Evolutionary conservation across 1,139 yeast species (phyloP), one percentile per base, ranked within the genome.

Genomic region (Taphrina communis): DNA sequence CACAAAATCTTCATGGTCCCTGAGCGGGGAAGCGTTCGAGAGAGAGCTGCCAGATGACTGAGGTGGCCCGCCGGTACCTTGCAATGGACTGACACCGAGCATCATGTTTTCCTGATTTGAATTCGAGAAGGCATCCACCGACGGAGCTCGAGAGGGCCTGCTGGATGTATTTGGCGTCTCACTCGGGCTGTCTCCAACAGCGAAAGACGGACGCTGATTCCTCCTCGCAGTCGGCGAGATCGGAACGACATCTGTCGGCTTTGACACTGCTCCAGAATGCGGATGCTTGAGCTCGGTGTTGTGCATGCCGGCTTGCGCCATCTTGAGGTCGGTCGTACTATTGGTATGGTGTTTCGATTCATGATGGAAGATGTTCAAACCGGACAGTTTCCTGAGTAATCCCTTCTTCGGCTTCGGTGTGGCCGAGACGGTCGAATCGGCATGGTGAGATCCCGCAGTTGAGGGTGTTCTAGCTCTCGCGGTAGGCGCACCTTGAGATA

Each of bases 221-320:
- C 46, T 52, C 12, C 48, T 56, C 38, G 51, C 41, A 1, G 52
- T 31, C 11, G 51, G 62, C 21, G 62, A 39, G 19, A 31, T 58
- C 5, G 51, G 51, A 17, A 44, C 19, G 19, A 31, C 19, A 14
- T 58, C 42, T 19, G 41, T 31, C 31, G 52, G 62, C 6, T 44
- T 56, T 11, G 60, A 56, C 1, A 17, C 17, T 39, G 60, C 21
- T 5, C 50, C 50, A 6, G 60, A 39, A 21, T 39, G 48, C 12
- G 60, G 60, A 3, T 56, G 60, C 17, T 38, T 56, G 60, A 56
- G 60, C 50, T 56, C 60, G 17, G 46, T 39, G n/a, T 56, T 56
- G 50, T 56, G 60, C 50, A 38, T 38, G 2, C 38, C 60, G n/a
- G 50, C 60, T n/a, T 56, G 48, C 11, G 46, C 36, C 8, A 51